Percentiles rank a stretch among this genome's conserved stretches.
Evolutionary conservation across 1,139 yeast species (phyloP).

Genomic region (Suhomyces bolitotheri): DNA sequence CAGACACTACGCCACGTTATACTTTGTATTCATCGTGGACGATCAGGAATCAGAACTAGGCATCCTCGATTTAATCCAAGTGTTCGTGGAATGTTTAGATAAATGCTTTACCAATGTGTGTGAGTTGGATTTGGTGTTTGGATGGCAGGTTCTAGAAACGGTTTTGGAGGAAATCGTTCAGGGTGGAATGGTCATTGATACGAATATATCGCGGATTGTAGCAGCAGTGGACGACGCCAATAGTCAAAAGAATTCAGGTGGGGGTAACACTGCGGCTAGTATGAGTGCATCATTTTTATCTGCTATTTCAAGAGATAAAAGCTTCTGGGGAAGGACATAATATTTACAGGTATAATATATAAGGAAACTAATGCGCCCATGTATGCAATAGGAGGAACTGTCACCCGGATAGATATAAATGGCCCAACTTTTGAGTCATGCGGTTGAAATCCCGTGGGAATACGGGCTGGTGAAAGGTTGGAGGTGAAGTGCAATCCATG

Average conservation of each 20-base stretch:
- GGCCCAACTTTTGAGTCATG: too few species aligned
- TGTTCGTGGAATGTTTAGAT: slow-evolving; percentile 92
- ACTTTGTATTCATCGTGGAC: slow-evolving; percentile 93
- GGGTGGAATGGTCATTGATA: slow-evolving; percentile 99
- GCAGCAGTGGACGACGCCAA: slow-evolving; percentile 69
- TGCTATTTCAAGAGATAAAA: slow-evolving; percentile 47
- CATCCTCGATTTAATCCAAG: slow-evolving; percentile 89
- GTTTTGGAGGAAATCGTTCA: slow-evolving; percentile 91
- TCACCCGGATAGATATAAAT: too few species aligned
- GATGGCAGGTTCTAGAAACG: slow-evolving; percentile 94
- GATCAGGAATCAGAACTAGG: slow-evolving; percentile 95
- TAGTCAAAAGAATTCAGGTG: slow-evolving; percentile 38
- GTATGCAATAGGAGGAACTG: background rate
- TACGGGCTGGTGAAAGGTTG: too few species aligned
- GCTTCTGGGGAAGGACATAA: slow-evolving; percentile 39
- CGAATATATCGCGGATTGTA: slow-evolving; percentile 81
- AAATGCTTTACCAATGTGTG: slow-evolving; percentile 92
- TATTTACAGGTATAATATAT: slow-evolving; percentile 3
- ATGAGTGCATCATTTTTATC: slow-evolving; percentile 37
- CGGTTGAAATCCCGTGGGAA: too few species aligned
- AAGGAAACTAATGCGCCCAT: slow-evolving; percentile 1
- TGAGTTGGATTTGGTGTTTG: slow-evolving; percentile 91
- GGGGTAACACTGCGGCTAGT: slow-evolving; percentile 13
- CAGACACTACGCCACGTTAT: slow-evolving; percentile 90
- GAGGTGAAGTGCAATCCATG: too few species aligned